These are phyloP conservation scores for Cutaneotrichosporon sp. DNA, from an alignment of 1,284 basidiomycete genomes.

Conservation along the genomic window DNA sequence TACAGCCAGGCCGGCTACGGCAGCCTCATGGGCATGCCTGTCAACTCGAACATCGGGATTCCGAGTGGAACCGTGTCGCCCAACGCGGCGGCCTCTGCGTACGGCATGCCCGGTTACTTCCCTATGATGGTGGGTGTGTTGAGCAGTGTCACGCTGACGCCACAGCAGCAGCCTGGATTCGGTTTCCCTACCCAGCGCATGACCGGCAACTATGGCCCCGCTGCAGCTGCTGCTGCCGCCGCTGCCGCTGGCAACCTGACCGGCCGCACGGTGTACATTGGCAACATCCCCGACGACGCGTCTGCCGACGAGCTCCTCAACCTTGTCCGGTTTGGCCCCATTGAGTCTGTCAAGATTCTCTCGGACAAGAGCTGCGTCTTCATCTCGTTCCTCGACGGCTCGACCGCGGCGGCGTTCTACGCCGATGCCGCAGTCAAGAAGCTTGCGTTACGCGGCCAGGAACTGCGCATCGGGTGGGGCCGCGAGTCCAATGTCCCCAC, in stretches of 20 bases:
- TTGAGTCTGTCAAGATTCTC: slow-evolving; percentile 92
- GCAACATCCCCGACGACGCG: slow-evolving; percentile 92
- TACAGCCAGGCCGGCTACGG: slow-evolving; percentile 20
- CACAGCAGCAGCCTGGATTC: slow-evolving; percentile 15
- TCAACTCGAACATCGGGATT: slow-evolving; percentile 8
- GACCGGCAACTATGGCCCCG: slow-evolving; percentile 59
- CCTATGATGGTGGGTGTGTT: slow-evolving; percentile 19
- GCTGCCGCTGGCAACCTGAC: slow-evolving; percentile 67
- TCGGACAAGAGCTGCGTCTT: slow-evolving; percentile 98
- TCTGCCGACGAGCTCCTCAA: slow-evolving; percentile 97
- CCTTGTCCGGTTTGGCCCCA: slow-evolving; percentile 95
- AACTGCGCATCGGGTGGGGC: slow-evolving; percentile 95
- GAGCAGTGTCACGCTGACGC: background rate
- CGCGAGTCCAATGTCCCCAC: slow-evolving; percentile 84
- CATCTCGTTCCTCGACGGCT: slow-evolving; percentile 90
- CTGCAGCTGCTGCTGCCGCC: slow-evolving; percentile 72
- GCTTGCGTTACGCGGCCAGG: slow-evolving; percentile 82
- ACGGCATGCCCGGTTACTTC: slow-evolving; percentile 20
- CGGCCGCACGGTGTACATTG: slow-evolving; percentile 94
- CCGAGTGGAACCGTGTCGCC: slow-evolving; percentile 5
- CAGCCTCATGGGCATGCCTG: slow-evolving; percentile 11
- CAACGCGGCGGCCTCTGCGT: slow-evolving; percentile 1
- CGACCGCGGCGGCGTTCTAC: slow-evolving; percentile 89
- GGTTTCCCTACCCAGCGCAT: slow-evolving; percentile 52
- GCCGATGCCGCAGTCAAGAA: slow-evolving; percentile 94